Conservation (phyloP, 1,139 yeast species). For the Ogataea hybrid region DNA sequence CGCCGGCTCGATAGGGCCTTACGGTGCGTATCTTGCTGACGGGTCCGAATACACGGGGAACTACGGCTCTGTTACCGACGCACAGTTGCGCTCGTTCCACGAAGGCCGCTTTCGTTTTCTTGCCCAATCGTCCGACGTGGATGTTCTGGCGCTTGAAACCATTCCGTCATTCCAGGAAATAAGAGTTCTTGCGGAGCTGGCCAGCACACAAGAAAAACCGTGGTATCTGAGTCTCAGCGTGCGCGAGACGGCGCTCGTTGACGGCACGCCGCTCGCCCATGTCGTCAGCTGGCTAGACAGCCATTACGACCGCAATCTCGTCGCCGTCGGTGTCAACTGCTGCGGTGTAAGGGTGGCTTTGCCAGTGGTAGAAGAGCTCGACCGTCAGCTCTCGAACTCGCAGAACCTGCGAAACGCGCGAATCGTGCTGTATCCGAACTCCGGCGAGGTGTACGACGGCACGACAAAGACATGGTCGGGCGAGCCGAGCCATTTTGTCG, state of each 20-base stretch:
- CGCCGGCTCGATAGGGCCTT: slow-evolving; percentile 71
- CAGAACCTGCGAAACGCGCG: slow-evolving; percentile 25
- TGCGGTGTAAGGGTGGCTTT: slow-evolving; percentile 34
- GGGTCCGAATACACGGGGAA: slow-evolving; percentile 72
- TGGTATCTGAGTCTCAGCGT: slow-evolving; percentile 32
- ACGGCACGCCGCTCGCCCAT: slow-evolving; percentile 35
- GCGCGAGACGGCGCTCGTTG: slow-evolving; percentile 37
- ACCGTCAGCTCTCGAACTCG: slow-evolving; percentile 8
- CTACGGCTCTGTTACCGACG: slow-evolving; percentile 39
- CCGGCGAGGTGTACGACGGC: slow-evolving; percentile 51
- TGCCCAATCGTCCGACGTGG: slow-evolving; percentile 39
- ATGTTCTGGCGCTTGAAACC: slow-evolving; percentile 62
- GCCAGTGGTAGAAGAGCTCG: slow-evolving; percentile 29
- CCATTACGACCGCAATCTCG: slow-evolving; percentile 18
- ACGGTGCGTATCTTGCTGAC: slow-evolving; percentile 61
- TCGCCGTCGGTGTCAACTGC: slow-evolving; percentile 46
- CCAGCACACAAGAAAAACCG: not conserved
- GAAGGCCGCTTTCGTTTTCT: slow-evolving; percentile 43
- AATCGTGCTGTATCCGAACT: slow-evolving; percentile 52
- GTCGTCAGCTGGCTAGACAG: slow-evolving; percentile 21
- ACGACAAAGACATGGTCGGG: slow-evolving; percentile 33
- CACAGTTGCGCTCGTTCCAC: slow-evolving; percentile 46
- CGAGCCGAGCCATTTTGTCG: slow-evolving; percentile 12
- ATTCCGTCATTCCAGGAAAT: slow-evolving; percentile 57
- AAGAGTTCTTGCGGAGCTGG: slow-evolving; percentile 30